phyloP scores from a whole-genome alignment of 257 asterid species.

The Solanum paucissectum region DNA sequence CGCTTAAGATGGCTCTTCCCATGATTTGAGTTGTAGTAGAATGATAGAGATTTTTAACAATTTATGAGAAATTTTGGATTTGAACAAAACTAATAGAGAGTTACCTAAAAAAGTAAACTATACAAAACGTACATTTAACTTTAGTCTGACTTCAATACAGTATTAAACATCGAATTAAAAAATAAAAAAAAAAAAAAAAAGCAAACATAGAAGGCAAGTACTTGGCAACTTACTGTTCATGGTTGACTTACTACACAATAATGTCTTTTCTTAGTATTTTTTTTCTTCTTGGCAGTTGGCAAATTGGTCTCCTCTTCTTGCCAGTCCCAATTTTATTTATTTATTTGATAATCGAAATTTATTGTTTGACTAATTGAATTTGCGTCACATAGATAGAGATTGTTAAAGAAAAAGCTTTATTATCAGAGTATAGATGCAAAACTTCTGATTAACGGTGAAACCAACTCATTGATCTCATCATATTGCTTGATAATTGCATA shows the following conservation, averaged over 20 bases:
- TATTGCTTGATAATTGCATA: not conserved
- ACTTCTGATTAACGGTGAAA: not conserved
- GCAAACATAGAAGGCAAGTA: not conserved
- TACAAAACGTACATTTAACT: not conserved
- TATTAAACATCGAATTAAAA: not conserved
- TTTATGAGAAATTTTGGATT: not conserved
- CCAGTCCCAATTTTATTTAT: not conserved
- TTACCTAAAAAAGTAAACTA: rapidly evolving
- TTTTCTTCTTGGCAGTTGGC: not conserved
- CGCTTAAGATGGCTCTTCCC: not conserved
- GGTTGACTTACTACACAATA: not conserved
- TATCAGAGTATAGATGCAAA: rapidly evolving
- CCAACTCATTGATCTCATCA: rapidly evolving
- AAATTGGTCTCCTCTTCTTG: not conserved
- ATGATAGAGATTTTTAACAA: no score
- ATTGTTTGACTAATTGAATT: not conserved
- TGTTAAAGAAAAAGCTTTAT: not conserved
- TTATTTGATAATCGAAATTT: not conserved
- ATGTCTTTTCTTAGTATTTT: not conserved
- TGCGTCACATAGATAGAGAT: not conserved
- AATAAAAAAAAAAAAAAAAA: not conserved
- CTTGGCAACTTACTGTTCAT: not conserved
- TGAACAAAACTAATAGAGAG: no score
- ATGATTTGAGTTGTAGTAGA: no score
- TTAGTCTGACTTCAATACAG: not conserved